Evolutionary conservation across 345 rosid genomes (phyloP).

Genomic region (Salix udensis): DNA sequence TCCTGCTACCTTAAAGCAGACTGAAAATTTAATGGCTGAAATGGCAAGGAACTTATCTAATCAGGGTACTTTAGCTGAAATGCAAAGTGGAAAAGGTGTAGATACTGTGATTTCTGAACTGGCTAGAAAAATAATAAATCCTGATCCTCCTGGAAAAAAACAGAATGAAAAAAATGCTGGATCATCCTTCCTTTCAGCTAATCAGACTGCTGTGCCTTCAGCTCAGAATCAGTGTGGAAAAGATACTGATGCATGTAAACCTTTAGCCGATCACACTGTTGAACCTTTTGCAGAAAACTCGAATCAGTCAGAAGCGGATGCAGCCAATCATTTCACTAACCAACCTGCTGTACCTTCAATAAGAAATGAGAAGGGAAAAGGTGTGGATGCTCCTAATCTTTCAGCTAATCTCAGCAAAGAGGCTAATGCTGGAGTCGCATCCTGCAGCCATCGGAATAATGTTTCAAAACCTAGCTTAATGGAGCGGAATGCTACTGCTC

Average conservation of each 20-base stretch:
- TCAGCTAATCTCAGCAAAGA: neutral
- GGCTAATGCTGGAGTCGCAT: conserved; percentile 12
- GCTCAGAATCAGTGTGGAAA: neutral
- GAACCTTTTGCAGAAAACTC: neutral
- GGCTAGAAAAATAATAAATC: conserved; percentile 6
- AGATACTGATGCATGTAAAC: neutral
- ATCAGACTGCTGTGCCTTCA: neutral
- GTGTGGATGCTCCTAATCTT: neutral
- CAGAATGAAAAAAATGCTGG: conserved; percentile 1
- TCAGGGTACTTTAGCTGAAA: conserved; percentile 4
- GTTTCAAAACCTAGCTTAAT: conserved; percentile 38
- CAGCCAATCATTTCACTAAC: neutral
- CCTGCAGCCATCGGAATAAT: conserved; percentile 17
- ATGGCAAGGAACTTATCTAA: conserved; percentile 1
- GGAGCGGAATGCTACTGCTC: conserved; percentile 52
- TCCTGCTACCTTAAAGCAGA: conserved; percentile 36
- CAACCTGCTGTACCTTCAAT: neutral
- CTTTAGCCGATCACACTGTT: neutral
- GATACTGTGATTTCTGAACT: neutral
- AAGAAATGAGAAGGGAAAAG: neutral
- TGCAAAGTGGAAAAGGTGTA: conserved; percentile 11
- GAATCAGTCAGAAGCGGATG: neutral
- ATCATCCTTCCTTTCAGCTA: neutral
- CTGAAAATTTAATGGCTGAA: conserved; percentile 27
- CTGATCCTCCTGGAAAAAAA: neutral